Evolutionary conservation across 805 yeast genomes (phyloP).

Genomic region (Teunomyces pallodes): DNA sequence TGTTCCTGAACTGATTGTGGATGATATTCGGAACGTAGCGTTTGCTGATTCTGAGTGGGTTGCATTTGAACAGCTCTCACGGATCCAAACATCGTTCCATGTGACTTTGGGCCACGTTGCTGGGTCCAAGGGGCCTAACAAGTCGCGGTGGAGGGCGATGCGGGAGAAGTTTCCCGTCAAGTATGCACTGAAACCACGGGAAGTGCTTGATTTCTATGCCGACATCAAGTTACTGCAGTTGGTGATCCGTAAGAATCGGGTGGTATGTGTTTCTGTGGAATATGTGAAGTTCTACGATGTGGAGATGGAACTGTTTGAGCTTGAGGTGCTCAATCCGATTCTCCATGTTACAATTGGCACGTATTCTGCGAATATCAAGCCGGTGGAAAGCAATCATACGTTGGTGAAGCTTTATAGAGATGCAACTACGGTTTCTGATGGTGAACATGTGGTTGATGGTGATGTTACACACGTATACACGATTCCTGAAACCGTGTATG

Average conservation of each 20-base stretch:
- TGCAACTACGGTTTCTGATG: background rate
- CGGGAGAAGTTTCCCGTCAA: conserved; percentile 7
- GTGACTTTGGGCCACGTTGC: conserved; percentile 59
- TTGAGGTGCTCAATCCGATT: conserved; percentile 35
- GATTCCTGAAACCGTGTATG: background rate
- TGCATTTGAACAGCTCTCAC: conserved; percentile 21
- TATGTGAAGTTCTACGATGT: conserved; percentile 13
- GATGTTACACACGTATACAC: conserved; percentile 1
- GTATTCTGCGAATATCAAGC: conserved; percentile 37
- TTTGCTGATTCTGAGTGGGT: conserved; percentile 14
- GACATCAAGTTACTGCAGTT: conserved; percentile 42
- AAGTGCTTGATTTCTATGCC: conserved; percentile 22
- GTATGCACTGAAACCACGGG: background rate
- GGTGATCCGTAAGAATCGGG: conserved; percentile 45
- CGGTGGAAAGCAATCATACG: conserved; percentile 50
- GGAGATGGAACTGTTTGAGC: conserved; percentile 6
- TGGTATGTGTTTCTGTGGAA: conserved; percentile 55
- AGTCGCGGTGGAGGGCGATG: conserved; percentile 22
- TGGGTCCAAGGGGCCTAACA: conserved; percentile 8
- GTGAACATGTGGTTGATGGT: conserved; percentile 2
- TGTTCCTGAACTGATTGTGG: background rate
- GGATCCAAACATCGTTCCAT: conserved; percentile 59
- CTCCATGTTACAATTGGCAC: conserved; percentile 78
- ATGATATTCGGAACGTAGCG: background rate
- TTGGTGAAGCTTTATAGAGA: conserved; percentile 3